Evolutionary conservation across 2,329 filamentous ascomycete genomes (phyloP), one percentile per base, ranked within the genome.

Genomic region (Fusarium proliferatum): DNA sequence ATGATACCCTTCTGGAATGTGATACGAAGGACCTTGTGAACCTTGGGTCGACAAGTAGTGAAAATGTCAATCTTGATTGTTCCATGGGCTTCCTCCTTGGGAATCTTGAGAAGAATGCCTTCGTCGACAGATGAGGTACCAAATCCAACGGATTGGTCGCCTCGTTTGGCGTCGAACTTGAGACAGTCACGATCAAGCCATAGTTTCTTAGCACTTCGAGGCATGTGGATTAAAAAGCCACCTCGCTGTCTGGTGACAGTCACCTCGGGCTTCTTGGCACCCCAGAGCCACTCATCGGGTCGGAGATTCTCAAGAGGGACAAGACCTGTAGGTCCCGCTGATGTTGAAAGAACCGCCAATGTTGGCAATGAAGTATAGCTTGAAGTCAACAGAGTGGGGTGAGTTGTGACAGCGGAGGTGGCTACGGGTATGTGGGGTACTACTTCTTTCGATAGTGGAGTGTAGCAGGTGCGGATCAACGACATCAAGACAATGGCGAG

Each of bases 21-120:
- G 36, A 92, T 81, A 43, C 86, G 85, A 78, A 91, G 89, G 1
- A 87, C 87, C 81, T 91, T 89, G 75, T 88, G 88, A 71, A 91
- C 85, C 79, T 86, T 88, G 30, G 90, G 90, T 69, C 87, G 88
- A 62, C 86, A 88, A 19, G 85, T 88, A 2, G 90, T 90, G 61
- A 87, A 83, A 41, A 92, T 85, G 5, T 87, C 86, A 49, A 92
- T 84, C 60, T 88, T 88, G 57, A 92, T 80, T 42, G 88, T 79
- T 38, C 90, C 90, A 68, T 89, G 82, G 10, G 89, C 88, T 67
- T 92, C 89, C 33, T 85, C 84, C 34, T 82, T 82, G 8, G 86
- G 83, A 34, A 91, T 84, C 66, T 87, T 84, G 30, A 90, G 83
- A 23, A 88, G 74, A 43, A 90, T 84, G 8, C 88, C 88, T 34